Base-by-base conservation (phyloP, 176 grass and related monocot genomes). In the Phragmites australis region DNA sequence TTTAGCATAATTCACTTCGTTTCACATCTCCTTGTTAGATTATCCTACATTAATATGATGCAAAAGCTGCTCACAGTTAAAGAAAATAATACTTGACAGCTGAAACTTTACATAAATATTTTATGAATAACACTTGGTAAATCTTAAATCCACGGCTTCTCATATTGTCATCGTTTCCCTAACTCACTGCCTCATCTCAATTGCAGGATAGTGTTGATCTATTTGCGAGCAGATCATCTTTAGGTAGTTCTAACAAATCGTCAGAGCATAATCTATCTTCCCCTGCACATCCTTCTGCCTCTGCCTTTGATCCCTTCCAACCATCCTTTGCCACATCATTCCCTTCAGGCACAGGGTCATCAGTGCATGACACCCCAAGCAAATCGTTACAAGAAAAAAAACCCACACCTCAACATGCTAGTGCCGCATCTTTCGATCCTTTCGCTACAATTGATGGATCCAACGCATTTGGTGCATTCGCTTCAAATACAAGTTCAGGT, bases 181-280 rank as follows among this genome's bases (percentile, higher is more conserved):
- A 68, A 87, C 27, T 43, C 18, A 16, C 6, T 32, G 30, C 43
- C 58, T 82, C 30, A 73, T 65, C 44, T 18, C 13, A 14, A 70
- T 83, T 85, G 32, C 82, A 95, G 89, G 78, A 63, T 42, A 86
- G 69, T 51, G 74, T 83, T 51, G 89, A 90, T 90, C 85, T 92
- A 41, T 92, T 95, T 90, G 81, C 63, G 43, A 50, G 57, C 4
- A 84, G 76, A 45, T 30, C 85, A 26, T 62, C 65, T 15, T 11
- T 19, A 21, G 41, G n/a, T 51, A 60, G 34, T 55, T 45, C 68
- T 8, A 43, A 50, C 15, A 84, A 84, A 39, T 84, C 82, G 44
- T 45, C 31, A 51, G 71, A 73, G 18, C 26, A 75, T 77, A 87
- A 65, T 57, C 2, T 7, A 3, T 60, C 76, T 70, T 76, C 49